Conservation (phyloP, 176 grass and related monocot species). For the Rhipidocladum racemiflorum region DNA sequence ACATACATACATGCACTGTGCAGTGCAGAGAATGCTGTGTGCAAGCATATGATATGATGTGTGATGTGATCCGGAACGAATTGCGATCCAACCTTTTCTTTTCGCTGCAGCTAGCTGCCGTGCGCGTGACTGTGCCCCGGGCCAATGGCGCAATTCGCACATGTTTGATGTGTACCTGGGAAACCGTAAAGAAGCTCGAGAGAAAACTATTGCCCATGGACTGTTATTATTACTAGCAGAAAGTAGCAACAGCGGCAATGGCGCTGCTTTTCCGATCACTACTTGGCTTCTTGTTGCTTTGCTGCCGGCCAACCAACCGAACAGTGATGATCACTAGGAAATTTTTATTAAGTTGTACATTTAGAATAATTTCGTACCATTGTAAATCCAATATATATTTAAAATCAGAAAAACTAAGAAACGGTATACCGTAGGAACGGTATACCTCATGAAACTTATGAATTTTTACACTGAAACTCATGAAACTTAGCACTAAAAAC, state of each 20-base stretch:
- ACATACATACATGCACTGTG: neutral
- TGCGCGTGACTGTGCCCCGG: neutral
- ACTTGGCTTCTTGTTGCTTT: neutral
- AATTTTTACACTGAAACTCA: too few relatives aligned
- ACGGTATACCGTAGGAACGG: too few relatives aligned
- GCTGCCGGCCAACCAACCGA: neutral
- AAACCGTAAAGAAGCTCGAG: neutral
- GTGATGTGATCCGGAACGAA: neutral
- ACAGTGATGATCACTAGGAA: too few relatives aligned
- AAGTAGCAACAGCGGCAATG: neutral
- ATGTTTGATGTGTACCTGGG: slow-evolving; percentile 20
- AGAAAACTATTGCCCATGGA: neutral
- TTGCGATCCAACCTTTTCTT: neutral
- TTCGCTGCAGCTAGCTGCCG: neutral
- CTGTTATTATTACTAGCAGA: neutral
- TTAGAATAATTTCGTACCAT: too few relatives aligned
- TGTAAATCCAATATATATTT: too few relatives aligned
- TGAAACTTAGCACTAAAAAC: too few relatives aligned
- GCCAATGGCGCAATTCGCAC: slow-evolving; percentile 21
- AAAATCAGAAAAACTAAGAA: too few relatives aligned
- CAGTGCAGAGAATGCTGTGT: neutral
- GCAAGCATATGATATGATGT: slow-evolving; percentile 1
- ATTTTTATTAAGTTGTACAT: too few relatives aligned
- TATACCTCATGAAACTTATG: too few relatives aligned
- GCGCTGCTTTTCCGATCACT: neutral